Evolutionary conservation across 345 rosid genomes (phyloP).

Genomic region (Linum lewisii): DNA sequence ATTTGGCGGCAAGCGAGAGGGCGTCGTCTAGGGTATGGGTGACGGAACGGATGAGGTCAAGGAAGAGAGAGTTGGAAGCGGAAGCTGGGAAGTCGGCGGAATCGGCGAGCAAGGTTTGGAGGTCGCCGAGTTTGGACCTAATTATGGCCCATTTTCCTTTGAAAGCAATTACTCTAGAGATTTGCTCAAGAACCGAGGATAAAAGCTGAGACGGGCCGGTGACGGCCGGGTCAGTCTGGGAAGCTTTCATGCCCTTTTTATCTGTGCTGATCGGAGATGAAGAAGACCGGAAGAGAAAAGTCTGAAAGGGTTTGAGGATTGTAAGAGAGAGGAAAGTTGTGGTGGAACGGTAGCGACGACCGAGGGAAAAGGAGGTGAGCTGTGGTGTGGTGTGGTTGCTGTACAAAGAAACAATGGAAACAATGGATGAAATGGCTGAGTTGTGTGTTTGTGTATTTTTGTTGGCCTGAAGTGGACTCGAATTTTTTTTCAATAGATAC

Average conservation of each 20-base stretch:
- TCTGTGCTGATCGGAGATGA: too few relatives aligned
- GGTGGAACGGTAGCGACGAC: too few relatives aligned
- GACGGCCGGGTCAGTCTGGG: slow-evolving; percentile 34
- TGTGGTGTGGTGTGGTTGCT: too few relatives aligned
- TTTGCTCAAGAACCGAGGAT: slow-evolving; percentile 33
- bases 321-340: neutral
- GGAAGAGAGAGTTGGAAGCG: slow-evolving; percentile 36
- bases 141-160: slow-evolving; percentile 71
- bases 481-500: too few relatives aligned
- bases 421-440: too few relatives aligned
- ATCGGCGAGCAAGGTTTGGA: slow-evolving; percentile 58
- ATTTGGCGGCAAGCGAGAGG: slow-evolving; percentile 35
- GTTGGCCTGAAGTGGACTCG: too few relatives aligned
- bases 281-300: neutral
- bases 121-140: slow-evolving; percentile 48
- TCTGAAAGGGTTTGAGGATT: neutral
- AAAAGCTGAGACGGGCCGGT: slow-evolving; percentile 22
- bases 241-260: slow-evolving; percentile 56
- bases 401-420: too few relatives aligned
- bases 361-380: too few relatives aligned
- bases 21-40: slow-evolving; percentile 45
- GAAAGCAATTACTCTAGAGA: slow-evolving; percentile 37
- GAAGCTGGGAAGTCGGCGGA: slow-evolving; percentile 40
- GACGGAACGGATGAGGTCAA: slow-evolving; percentile 48
- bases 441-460: too few relatives aligned